Base-by-base conservation (phyloP, 768 basidiomycete genomes). In the Auriscalpium orientale region DNA sequence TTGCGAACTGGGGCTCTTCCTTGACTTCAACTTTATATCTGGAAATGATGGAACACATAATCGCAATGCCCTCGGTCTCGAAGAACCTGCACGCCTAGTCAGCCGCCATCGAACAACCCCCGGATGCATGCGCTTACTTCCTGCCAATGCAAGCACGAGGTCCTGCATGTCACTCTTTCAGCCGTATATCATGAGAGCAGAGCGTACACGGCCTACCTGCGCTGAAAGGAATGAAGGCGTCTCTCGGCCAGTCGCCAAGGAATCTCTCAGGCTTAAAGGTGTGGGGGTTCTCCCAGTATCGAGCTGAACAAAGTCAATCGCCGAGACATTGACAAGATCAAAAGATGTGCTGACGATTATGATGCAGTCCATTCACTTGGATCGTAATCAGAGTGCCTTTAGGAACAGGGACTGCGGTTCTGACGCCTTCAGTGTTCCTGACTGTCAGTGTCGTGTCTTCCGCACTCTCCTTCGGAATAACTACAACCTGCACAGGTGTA, bases 221-320 rank as follows among this genome's bases (percentile, higher is more conserved):
- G 28, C 64, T 64, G 47, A 71, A 72, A 0, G 71, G 67, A 13
- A 70, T 20, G 55, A 71, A 72, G 0, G 69, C 71, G 46, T 72
- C 66, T 54, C 57, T 61, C 10, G 66, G 58, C 63, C 66, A 73
- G 49, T 67, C 64, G 33, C 62, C 61, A 1, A 71, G 53, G 58
- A 73, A 73, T 33, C 72, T 60, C 43, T 66, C 65, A 5, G 72
- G 73, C 16, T 71, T 72, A 65, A 81, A 83, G 8, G 60, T 60
- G 33, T 76, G 59, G 2, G 82, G 81, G 47, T 82, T 72, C 49
- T 77, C 66, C 81, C 82, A 83, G 62, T 81, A 81, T 38, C 74
- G 72, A 33, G 81, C 81, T 82, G 58, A 15, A 35, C 15, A n/a
- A 16, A 58, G 38, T 54, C 49, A 36, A n/a, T 51, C 0, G n/a